Evolutionary conservation across 2,329 filamentous ascomycete genomes (phyloP).

Genomic region (Zymoseptoria tritici): DNA sequence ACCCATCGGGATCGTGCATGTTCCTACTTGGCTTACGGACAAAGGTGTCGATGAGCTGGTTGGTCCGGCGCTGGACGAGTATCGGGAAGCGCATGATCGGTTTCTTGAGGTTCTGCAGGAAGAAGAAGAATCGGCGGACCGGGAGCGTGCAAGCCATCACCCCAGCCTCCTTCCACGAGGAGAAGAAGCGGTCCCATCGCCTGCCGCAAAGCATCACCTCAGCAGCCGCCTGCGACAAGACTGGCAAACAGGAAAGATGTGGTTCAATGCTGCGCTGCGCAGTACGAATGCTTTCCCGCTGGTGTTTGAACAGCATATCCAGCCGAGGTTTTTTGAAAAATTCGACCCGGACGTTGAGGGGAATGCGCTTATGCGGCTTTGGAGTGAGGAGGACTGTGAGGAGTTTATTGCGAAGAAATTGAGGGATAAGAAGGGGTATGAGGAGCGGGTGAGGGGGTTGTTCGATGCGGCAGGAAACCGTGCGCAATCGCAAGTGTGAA

Average conservation of each 20-base stretch:
- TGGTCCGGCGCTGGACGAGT: conserved; percentile 5
- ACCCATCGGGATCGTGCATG: conserved; percentile 24
- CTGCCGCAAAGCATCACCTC: background rate
- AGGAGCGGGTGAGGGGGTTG: background rate
- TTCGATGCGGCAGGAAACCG: too few species aligned
- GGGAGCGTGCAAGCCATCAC: too few species aligned
- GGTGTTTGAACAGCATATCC: conserved; percentile 8
- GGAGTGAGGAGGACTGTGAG: background rate
- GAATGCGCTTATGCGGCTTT: background rate
- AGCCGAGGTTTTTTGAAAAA: conserved; percentile 1
- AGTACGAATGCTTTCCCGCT: conserved; percentile 7
- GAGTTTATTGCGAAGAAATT: background rate
- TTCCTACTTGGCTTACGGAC: conserved; percentile 27
- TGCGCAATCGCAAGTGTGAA: too few species aligned
- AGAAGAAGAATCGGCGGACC: too few species aligned
- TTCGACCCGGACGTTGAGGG: background rate
- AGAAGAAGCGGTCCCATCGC: too few species aligned
- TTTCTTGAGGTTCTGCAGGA: conserved; percentile 4
- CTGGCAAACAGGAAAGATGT: conserved; percentile 32
- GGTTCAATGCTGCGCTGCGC: conserved; percentile 18
- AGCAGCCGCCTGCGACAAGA: conserved; percentile 4
- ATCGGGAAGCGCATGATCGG: conserved; percentile 4
- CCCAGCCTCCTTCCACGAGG: too few species aligned
- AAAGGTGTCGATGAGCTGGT: conserved; percentile 4
- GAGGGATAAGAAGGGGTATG: background rate